phyloP scores from a whole-genome alignment of 2,329 filamentous ascomycete genomes.

The Fusarium secorum region DNA sequence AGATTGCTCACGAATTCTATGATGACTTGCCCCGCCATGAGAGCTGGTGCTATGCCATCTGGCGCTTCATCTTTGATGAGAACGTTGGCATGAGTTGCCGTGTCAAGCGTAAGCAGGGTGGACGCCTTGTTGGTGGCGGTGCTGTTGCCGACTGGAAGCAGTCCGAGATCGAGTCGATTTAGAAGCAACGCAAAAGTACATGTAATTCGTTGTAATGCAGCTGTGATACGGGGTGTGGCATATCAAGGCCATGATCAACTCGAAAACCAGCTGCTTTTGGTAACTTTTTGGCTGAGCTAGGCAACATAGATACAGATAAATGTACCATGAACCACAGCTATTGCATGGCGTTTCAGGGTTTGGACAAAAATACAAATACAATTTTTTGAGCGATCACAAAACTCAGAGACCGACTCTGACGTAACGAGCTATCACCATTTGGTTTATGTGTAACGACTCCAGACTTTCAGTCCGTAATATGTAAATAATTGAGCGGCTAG shows the following conservation, averaged over 20 bases:
- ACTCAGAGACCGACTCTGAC: too few species aligned
- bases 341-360: conserved; percentile 26
- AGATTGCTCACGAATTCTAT: conserved; percentile 91
- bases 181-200: conserved; percentile 26
- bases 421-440: not conserved
- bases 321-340: conserved; percentile 3
- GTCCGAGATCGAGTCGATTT: conserved; percentile 70
- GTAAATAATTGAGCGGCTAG: not conserved
- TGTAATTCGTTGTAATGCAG: not conserved
- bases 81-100: conserved; percentile 89
- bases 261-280: not conserved
- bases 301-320: not conserved
- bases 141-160: conserved; percentile 66
- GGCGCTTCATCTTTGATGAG: conserved; percentile 93
- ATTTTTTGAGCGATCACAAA: not conserved
- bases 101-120: conserved; percentile 88
- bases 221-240: not conserved
- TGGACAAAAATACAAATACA: conserved; percentile 6
- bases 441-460: not conserved
- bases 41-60: conserved; percentile 93
- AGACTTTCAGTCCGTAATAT: not conserved
- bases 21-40: conserved; percentile 83
- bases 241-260: not conserved
- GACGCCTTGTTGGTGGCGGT: conserved; percentile 63
- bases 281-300: not conserved